Conservation (phyloP, 129 eudicot species). For the Pittosporum tobira region DNA sequence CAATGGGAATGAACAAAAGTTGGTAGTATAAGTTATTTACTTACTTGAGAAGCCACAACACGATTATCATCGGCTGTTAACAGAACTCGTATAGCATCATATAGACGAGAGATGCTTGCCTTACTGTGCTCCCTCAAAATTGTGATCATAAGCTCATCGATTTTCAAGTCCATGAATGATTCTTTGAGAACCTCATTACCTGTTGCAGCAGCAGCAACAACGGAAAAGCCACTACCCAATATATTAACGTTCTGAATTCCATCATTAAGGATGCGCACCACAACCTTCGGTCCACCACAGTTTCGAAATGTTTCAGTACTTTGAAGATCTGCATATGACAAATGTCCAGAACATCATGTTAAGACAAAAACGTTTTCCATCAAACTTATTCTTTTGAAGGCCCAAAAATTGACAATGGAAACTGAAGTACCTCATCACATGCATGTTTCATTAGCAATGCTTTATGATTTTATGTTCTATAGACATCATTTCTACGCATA, state of each 20-base stretch:
- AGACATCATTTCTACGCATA: not conserved
- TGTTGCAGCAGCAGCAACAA: constrained; percentile 84
- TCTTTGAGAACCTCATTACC: constrained; percentile 93
- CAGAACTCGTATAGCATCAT: constrained; percentile 79
- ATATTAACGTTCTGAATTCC: constrained; percentile 36
- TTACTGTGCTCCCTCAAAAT: constrained; percentile 40
- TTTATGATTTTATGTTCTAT: not conserved
- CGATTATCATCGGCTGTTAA: constrained; percentile 87
- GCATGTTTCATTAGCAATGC: too few species aligned
- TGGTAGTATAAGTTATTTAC: constrained; percentile 13
- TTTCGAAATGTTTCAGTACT: constrained; percentile 65
- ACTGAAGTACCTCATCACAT: not conserved
- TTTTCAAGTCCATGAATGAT: constrained; percentile 64
- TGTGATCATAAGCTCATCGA: constrained; percentile 54
- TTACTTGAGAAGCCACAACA: constrained; percentile 91
- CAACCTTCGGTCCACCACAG: constrained; percentile 57
- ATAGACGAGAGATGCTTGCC: constrained; percentile 50
- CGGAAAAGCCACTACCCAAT: constrained; percentile 59
- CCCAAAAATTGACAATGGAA: too few species aligned
- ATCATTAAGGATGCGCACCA: constrained; percentile 44
- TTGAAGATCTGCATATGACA: constrained; percentile 58
- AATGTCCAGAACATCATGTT: not conserved
- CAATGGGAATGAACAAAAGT: not conserved
- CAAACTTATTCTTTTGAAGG: not conserved
- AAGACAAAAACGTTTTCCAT: too few species aligned